Conservation (phyloP, 805 yeast genomes). For the Hanseniaspora singularis region DNA sequence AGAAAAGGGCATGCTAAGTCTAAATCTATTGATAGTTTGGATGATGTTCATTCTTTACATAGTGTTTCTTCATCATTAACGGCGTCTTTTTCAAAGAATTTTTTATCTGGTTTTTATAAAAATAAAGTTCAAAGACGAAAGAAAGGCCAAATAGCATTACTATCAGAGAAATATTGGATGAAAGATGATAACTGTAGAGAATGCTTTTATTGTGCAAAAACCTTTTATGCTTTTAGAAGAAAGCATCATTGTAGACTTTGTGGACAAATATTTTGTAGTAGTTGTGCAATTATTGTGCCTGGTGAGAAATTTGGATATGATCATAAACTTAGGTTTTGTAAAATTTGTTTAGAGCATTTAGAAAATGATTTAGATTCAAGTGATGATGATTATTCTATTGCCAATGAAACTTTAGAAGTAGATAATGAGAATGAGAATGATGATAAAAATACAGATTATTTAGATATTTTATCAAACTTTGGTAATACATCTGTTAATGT, state of each 20-base stretch:
- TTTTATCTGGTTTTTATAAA: conserved; percentile 33
- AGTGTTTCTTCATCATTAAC: conserved; percentile 34
- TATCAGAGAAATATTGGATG: conserved; percentile 79
- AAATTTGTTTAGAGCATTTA: conserved; percentile 51
- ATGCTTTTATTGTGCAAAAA: conserved; percentile 70
- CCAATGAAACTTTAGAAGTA: conserved; percentile 4
- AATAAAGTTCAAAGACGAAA: conserved; percentile 19
- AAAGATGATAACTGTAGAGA: conserved; percentile 84
- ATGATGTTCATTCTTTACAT: conserved; percentile 28
- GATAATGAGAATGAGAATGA: conserved; percentile 9
- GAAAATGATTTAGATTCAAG: conserved; percentile 51
- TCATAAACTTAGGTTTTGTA: conserved; percentile 68
- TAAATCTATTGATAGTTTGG: conserved; percentile 22
- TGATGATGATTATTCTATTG: conserved; percentile 37
- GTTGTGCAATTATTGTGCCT: conserved; percentile 62
- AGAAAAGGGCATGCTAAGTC: neutral
- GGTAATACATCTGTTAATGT: conserved; percentile 3
- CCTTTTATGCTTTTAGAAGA: conserved; percentile 74
- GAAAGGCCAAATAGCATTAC: conserved; percentile 18
- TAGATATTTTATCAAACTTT: conserved; percentile 5
- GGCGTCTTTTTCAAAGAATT: conserved; percentile 33
- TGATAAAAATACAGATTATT: neutral
- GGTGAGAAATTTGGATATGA: conserved; percentile 51
- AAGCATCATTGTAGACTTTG: conserved; percentile 93
- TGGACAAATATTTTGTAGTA: conserved; percentile 85